A percentile compares a stretch with the other conserved stretches of the same genome.
Conservation (phyloP, 2,329 filamentous ascomycete species). For the Neonectria sp. region DNA sequence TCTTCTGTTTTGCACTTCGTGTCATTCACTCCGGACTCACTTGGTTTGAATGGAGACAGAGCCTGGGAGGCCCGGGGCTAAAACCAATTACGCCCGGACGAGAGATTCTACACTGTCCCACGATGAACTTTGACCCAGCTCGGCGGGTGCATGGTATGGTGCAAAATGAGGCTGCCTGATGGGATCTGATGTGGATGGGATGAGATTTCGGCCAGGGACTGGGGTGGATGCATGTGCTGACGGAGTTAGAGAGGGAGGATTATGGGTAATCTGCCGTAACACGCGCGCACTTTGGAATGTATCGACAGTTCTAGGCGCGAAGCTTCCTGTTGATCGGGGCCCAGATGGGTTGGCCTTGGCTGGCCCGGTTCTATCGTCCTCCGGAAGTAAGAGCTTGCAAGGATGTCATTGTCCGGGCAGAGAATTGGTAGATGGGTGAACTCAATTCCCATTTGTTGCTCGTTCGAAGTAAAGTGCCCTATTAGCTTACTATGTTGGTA, state of each 20-base stretch:
- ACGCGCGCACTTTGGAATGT: slow-evolving; percentile 11
- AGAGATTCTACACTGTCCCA: slow-evolving; percentile 7
- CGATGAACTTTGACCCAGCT: not conserved
- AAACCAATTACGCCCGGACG: slow-evolving; percentile 20
- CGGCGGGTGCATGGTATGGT: not conserved
- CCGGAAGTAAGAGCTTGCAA: no score
- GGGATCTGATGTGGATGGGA: not conserved
- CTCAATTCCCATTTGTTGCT: slow-evolving; percentile 15
- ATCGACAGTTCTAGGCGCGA: slow-evolving; percentile 13
- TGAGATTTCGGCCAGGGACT: not conserved
- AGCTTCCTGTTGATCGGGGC: slow-evolving; percentile 6
- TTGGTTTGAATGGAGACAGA: not conserved
- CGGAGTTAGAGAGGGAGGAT: not conserved
- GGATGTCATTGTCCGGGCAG: no score
- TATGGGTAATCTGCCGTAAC: not conserved
- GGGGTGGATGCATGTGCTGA: slow-evolving; percentile 4
- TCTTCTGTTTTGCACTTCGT: slow-evolving; percentile 5
- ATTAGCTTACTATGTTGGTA: no score
- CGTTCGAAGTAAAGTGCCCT: not conserved
- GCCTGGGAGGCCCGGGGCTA: slow-evolving; percentile 1
- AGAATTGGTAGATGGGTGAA: not conserved
- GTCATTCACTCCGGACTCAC: slow-evolving; percentile 3
- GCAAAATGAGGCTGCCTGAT: slow-evolving; percentile 11
- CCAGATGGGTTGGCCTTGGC: not conserved
- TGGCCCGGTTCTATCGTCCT: not conserved